Base-by-base conservation (phyloP, 108 stramenopile genomes). In the Aurantiochytrium sp. region DNA sequence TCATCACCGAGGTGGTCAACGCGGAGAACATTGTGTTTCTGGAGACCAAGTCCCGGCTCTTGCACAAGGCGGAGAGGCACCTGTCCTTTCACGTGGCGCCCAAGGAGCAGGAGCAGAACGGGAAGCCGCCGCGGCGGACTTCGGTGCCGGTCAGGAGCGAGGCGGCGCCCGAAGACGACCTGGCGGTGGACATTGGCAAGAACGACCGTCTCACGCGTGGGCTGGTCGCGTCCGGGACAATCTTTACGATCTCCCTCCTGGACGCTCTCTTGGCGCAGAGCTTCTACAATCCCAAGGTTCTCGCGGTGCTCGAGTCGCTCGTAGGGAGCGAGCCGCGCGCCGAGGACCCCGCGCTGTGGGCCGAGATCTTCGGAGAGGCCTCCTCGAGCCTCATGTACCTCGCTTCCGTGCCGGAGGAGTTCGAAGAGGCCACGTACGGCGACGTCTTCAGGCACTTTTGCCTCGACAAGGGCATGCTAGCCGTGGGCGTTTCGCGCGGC, bases 1-100 rank as follows among this genome's bases (percentile, higher is more conserved):
- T 81, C 73, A 81, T 81, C 45, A 81, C 73, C 6, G 73, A 81
- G 45, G 42, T 81, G 19, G 73, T 81, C n/a, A 81, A 81, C 45
- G 32, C 45, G 19, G 39, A 41, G 39, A 81, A 81, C 45, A 48
- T 81, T 27, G 45, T 81, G 0, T 81, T 81, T 48, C 39, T 81
- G 39, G 73, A 81, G 3, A 81, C 73, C 73, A 81, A 81, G 39
- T 81, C 73, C 8, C 73, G 45, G 30, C 39, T 81, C 30, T 30
- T 81, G 39, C 45, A 48, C 3, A 81, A 41, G n/a, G 45, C 27
- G 0, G 73, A 81, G 30, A 8, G 34, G 24, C 59, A 65, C 34
- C 34, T 65, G 27, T 65, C 59, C 34, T 65, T 65, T 65, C 45
- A 48, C 32, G 73, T 48, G 39, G 73, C n/a, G 19, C 39, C 73